Percentiles rank a stretch among this genome's conserved stretches.
Evolutionary conservation across 2,329 filamentous ascomycete species (phyloP).

Genomic region (Dactylellina sp.): DNA sequence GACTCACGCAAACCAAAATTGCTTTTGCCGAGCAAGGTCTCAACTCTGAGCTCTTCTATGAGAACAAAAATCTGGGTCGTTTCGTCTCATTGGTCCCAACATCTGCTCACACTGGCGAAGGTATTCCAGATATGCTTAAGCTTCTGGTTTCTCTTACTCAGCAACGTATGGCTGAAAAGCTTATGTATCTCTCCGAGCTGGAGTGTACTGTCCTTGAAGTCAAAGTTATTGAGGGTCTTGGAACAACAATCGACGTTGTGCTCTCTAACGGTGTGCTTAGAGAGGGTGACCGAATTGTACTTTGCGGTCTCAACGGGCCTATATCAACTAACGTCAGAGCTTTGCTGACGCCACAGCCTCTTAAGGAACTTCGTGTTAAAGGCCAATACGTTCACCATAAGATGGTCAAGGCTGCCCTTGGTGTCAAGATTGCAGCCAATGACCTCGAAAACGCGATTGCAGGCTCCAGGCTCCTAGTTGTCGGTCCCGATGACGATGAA

Average conservation of each 20-base stretch:
- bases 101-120: slow-evolving; percentile 97
- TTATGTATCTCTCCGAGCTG: slow-evolving; percentile 98
- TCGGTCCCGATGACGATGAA: slow-evolving; percentile 94
- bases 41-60: slow-evolving; percentile 95
- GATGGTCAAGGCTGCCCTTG: slow-evolving; percentile 96
- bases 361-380: slow-evolving; percentile 94
- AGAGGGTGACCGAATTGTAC: slow-evolving; percentile 92
- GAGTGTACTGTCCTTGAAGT: slow-evolving; percentile 98
- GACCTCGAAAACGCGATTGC: slow-evolving; percentile 96
- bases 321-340: slow-evolving; percentile 96
- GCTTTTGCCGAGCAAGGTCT: slow-evolving; percentile 97
- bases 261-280: slow-evolving; percentile 93
- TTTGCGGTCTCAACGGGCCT: slow-evolving; percentile 96
- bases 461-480: slow-evolving; percentile 91
- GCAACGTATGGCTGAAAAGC: slow-evolving; percentile 93
- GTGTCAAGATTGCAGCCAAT: slow-evolving; percentile 98
- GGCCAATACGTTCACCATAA: slow-evolving; percentile 95
- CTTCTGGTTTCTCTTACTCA: slow-evolving; percentile 91
- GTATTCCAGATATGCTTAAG: slow-evolving; percentile 98
- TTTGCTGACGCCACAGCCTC: slow-evolving; percentile 87
- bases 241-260: slow-evolving; percentile 98
- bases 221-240: slow-evolving; percentile 98
- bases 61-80: slow-evolving; percentile 97
- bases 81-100: slow-evolving; percentile 97
- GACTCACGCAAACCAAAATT: slow-evolving; percentile 89